Conservation (phyloP, 2,329 filamentous ascomycete species). For the Pestalotiopsis sp. region DNA sequence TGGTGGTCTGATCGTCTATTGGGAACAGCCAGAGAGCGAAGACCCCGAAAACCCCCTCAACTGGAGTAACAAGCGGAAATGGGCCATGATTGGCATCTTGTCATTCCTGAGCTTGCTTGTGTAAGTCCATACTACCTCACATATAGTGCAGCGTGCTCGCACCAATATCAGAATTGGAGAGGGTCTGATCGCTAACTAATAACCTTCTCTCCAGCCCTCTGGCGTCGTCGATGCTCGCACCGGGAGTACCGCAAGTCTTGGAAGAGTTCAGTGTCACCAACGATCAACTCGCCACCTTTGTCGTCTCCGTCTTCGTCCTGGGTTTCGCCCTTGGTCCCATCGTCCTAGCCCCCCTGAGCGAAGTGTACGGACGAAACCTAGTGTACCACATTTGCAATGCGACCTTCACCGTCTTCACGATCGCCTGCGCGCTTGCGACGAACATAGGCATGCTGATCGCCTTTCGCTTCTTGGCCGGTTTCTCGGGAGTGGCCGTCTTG, state of each 20-base stretch:
- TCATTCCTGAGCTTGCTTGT: slow-evolving; percentile 54
- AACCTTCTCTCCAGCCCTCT: slow-evolving; percentile 37
- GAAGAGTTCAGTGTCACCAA: slow-evolving; percentile 6
- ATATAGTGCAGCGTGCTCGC: neutral
- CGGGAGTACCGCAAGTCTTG: slow-evolving; percentile 11
- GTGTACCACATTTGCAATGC: slow-evolving; percentile 49
- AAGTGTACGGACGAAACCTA: slow-evolving; percentile 54
- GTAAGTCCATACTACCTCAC: neutral
- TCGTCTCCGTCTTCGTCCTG: slow-evolving; percentile 14
- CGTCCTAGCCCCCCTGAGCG: slow-evolving; percentile 58
- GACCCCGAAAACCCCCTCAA: slow-evolving; percentile 45
- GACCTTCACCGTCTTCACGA: slow-evolving; percentile 37
- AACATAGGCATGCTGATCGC: slow-evolving; percentile 52
- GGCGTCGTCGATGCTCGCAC: slow-evolving; percentile 39
- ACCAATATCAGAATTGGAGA: neutral
- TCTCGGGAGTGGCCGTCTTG: slow-evolving; percentile 62
- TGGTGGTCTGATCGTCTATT: neutral
- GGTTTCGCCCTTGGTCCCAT: slow-evolving; percentile 44
- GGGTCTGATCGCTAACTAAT: neutral
- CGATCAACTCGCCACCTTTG: slow-evolving; percentile 10
- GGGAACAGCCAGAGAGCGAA: slow-evolving; percentile 23
- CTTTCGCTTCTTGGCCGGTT: slow-evolving; percentile 63
- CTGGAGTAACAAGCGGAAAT: slow-evolving; percentile 42
- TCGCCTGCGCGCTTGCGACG: slow-evolving; percentile 54
- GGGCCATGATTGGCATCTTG: slow-evolving; percentile 35